phyloP scores from a whole-genome alignment of 176 grass and related monocot genomes.

The Calamus simplicifolius region DNA sequence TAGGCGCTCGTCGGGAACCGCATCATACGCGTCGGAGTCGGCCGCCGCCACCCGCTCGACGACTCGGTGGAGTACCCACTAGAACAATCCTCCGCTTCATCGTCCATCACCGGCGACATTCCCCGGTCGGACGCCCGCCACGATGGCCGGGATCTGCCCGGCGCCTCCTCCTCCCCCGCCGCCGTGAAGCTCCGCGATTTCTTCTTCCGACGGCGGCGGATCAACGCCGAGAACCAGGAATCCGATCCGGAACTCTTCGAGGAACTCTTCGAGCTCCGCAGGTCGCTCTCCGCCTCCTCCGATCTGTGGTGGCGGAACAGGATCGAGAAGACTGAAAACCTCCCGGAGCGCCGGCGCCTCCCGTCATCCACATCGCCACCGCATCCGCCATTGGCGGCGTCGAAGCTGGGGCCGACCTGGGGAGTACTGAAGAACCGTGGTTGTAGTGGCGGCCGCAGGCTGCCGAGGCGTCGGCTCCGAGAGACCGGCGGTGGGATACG shows the following conservation, averaged over 20 bases:
- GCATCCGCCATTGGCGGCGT: conserved; percentile 18
- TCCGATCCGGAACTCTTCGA: conserved; percentile 14
- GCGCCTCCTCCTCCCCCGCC: background rate
- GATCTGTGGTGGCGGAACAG: conserved; percentile 46
- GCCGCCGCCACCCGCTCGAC: conserved; percentile 35
- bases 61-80: conserved; percentile 32
- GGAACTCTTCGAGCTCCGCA: too few relatives aligned
- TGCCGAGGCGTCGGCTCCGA: conserved; percentile 5
- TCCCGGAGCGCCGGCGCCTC: too few relatives aligned
- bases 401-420: background rate
- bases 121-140: conserved; percentile 41
- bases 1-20: conserved; percentile 13
- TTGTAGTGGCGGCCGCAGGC: background rate
- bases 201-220: conserved; percentile 33
- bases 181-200: background rate
- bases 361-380: too few relatives aligned
- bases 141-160: conserved; percentile 27
- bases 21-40: conserved; percentile 61
- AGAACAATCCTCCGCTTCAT: background rate
- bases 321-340: conserved; percentile 56
- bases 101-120: conserved; percentile 37
- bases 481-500: conserved; percentile 5
- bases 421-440: too few relatives aligned
- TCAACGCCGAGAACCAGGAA: conserved; percentile 68
- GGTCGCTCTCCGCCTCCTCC: conserved; percentile 2